Conservation (phyloP, 768 basidiomycete genomes). For the Boletus tylopilopsis region DNA sequence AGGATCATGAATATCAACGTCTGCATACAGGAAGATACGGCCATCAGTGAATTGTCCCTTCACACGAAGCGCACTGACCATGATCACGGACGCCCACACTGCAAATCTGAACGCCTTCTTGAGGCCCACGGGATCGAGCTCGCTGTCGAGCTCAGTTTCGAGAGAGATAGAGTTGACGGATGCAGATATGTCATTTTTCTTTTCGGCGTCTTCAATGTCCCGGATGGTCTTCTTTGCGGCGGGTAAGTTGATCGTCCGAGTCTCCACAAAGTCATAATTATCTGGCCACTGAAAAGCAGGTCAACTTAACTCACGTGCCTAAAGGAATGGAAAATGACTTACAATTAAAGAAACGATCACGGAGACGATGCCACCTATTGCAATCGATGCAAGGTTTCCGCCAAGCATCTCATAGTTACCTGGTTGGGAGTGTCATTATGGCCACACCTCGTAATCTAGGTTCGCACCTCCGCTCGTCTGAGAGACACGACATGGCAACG, state of each 20-base stretch:
- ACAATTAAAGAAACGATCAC: conserved; percentile 62
- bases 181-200: conserved; percentile 35
- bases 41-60: neutral
- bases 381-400: conserved; percentile 85
- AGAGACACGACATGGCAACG: neutral
- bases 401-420: conserved; percentile 74
- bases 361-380: conserved; percentile 74
- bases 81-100: conserved; percentile 61
- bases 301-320: neutral
- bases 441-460: conserved; percentile 21
- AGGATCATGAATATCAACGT: conserved; percentile 63
- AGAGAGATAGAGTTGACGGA: conserved; percentile 37
- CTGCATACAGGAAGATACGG: conserved; percentile 26
- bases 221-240: conserved; percentile 11
- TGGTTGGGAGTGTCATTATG: conserved; percentile 4
- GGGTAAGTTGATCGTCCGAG: conserved; percentile 68
- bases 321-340: conserved; percentile 19
- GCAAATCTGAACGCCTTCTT: conserved; percentile 80
- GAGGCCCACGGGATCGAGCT: conserved; percentile 62
- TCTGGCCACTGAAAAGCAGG: conserved; percentile 59
- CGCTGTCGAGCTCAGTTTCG: conserved; percentile 42
- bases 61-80: conserved; percentile 48
- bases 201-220: conserved; percentile 26
- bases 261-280: conserved; percentile 75
- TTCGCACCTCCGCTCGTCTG: conserved; percentile 51